Conservation (phyloP, 208 protist genomes). For the Acanthamoeba royreba region DNA sequence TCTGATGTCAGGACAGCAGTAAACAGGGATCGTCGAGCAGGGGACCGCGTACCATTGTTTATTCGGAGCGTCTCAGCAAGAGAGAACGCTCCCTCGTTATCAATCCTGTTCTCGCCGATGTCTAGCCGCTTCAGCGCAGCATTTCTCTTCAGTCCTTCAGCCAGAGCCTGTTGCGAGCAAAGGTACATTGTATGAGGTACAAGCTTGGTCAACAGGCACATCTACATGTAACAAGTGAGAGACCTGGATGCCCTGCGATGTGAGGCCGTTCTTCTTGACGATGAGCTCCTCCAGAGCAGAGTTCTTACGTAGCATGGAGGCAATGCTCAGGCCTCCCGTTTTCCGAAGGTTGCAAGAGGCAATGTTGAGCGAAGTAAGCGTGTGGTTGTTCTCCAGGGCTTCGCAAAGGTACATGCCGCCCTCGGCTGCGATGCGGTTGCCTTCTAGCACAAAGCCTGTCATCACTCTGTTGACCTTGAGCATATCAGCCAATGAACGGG, state of each 20-base stretch:
- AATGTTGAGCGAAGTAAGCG: slow-evolving; percentile 89
- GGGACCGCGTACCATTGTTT: neutral
- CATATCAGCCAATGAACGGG: slow-evolving; percentile 78
- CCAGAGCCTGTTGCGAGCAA: too few relatives aligned
- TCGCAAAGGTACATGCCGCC: slow-evolving; percentile 83
- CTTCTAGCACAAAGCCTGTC: slow-evolving; percentile 85
- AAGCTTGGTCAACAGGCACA: too few relatives aligned
- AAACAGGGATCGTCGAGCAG: too few relatives aligned
- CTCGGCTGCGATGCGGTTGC: slow-evolving; percentile 87
- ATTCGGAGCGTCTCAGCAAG: neutral
- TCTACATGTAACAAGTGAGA: too few relatives aligned
- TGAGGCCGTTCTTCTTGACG: slow-evolving; percentile 88
- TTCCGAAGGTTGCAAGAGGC: slow-evolving; percentile 80
- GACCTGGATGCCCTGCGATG: slow-evolving; percentile 75
- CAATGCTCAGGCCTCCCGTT: slow-evolving; percentile 83
- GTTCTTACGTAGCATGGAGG: slow-evolving; percentile 82
- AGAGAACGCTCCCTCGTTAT: neutral
- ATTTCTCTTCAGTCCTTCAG: slow-evolving; percentile 72
- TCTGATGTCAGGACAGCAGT: too few relatives aligned
- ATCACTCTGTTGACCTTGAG: slow-evolving; percentile 82
- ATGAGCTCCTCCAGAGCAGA: slow-evolving; percentile 85
- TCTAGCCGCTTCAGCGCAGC: slow-evolving; percentile 2
- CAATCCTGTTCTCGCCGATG: slow-evolving; percentile 1
- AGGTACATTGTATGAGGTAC: too few relatives aligned
- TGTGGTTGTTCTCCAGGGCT: slow-evolving; percentile 86